Base-by-base conservation (phyloP, 2,329 filamentous ascomycete species). In the Epichloe hybrida region DNA sequence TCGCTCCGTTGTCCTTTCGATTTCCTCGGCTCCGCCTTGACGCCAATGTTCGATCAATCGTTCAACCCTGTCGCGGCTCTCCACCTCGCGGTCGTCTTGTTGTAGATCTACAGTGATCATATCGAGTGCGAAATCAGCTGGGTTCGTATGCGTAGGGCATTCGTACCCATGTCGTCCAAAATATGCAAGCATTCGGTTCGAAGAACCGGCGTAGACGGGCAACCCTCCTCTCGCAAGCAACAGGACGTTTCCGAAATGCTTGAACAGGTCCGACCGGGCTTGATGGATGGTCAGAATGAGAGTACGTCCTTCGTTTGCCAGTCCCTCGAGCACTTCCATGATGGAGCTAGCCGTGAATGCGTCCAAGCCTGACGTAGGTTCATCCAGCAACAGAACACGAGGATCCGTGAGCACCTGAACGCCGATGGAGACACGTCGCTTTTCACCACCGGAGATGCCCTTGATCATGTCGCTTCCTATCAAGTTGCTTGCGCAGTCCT, bases 201-300 rank as follows among this genome's bases (percentile, higher is more conserved):
- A 81, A 2, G 74, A 68, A 0, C 85, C 86, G 1, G 83, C 76
- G 57, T 86, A 89, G 0, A 83, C 80, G 0, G 82, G 76, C 23
- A 75, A 73, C 0, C 86, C 86, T 0, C 84, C 85, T 15, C 83
- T 72, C 0, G 86, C 83, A 1, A 89, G 72, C 1, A 89, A 74
- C 1, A 89, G 66, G 0, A 89, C 73, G 51, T 83, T 86, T 1
- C 83, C 83, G 59, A 89, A 89, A 53, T 81, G 77, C 20, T 71
- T 70, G 59, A 88, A 89, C 0, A 88, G 65, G 54, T 88, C 83
- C 0, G 83, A 87, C 3, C 85, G 78, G 1, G 84, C 81, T 62
- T 89, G 86, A 52, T 89, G 86, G 37, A 89, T 87, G 0, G 84
- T 88, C n/a, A 88, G 70, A 42, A 89, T 79, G 1, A 89, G 64